Evolutionary conservation across 441 rosid genomes (phyloP).

Genomic region (Rhodomyrtus psidioides): DNA sequence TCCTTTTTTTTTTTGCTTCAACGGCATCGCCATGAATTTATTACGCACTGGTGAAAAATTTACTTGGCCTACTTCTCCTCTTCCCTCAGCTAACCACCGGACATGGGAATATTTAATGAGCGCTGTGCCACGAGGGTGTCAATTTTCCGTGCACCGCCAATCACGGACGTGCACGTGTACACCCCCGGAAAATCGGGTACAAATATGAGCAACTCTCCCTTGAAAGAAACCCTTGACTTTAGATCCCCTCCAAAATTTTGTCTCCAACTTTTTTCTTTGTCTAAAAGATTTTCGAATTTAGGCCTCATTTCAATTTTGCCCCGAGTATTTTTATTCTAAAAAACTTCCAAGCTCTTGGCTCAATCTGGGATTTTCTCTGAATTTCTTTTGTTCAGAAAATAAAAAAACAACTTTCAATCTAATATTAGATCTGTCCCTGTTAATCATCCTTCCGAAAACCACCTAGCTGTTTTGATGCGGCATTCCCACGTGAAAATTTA

Average conservation of each 20-base stretch:
- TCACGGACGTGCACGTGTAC: background rate
- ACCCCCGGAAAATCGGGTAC: background rate
- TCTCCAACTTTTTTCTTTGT: too few relatives aligned
- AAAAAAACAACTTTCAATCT: too few relatives aligned
- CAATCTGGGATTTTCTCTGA: rapidly evolving
- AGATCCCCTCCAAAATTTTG: background rate
- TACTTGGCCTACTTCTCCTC: background rate
- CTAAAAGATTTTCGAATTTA: too few relatives aligned
- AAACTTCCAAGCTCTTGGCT: too few relatives aligned
- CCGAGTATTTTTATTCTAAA: too few relatives aligned
- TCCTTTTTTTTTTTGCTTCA: background rate
- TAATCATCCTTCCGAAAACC: background rate
- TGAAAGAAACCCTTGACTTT: background rate
- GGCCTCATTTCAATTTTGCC: background rate
- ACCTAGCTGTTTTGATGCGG: background rate
- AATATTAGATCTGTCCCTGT: background rate
- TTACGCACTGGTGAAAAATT: background rate
- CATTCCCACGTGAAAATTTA: background rate
- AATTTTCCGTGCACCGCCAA: background rate
- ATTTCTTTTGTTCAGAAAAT: too few relatives aligned
- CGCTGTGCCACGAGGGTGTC: background rate
- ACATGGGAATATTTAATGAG: background rate
- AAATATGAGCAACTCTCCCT: background rate
- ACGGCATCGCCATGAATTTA: background rate
- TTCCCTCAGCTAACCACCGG: too few relatives aligned